Percentiles rank a stretch among this genome's conserved stretches.
These are phyloP conservation scores for Blastomyces gilchristii DNA, from an alignment of 2,329 filamentous ascomycete species.

Conservation along the genomic window DNA sequence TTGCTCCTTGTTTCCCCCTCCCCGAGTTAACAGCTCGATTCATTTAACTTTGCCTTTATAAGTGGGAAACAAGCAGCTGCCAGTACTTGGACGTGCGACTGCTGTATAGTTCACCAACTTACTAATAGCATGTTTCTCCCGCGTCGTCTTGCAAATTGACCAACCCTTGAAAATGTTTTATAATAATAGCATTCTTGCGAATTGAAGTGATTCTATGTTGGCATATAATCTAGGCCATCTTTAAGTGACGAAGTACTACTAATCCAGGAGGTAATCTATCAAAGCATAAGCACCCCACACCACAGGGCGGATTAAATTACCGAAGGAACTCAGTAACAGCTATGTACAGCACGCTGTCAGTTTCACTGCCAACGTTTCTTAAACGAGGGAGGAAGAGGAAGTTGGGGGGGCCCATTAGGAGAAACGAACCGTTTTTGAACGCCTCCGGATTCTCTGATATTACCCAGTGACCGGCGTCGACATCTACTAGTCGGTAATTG, in stretches of 20 bases:
- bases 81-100: neutral
- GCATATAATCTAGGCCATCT: neutral
- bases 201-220: neutral
- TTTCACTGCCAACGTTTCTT: conserved; percentile 34
- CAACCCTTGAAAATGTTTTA: neutral
- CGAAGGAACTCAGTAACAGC: conserved; percentile 6
- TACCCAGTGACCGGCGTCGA: conserved; percentile 78
- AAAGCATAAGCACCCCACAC: neutral
- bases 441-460: conserved; percentile 78
- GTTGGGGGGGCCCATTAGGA: conserved; percentile 5
- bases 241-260: too few species aligned
- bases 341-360: neutral
- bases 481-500: conserved; percentile 58
- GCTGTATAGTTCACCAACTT: neutral
- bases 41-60: neutral
- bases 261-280: neutral
- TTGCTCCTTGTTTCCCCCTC: neutral
- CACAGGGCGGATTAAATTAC: neutral
- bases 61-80: neutral
- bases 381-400: conserved; percentile 1
- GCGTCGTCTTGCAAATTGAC: neutral
- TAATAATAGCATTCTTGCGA: neutral
- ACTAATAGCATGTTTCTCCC: neutral
- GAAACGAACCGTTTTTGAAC: conserved; percentile 58
- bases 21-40: neutral